Conservation (phyloP, 192 early-diverging fungal genomes). For the Backusella australiensis region DNA sequence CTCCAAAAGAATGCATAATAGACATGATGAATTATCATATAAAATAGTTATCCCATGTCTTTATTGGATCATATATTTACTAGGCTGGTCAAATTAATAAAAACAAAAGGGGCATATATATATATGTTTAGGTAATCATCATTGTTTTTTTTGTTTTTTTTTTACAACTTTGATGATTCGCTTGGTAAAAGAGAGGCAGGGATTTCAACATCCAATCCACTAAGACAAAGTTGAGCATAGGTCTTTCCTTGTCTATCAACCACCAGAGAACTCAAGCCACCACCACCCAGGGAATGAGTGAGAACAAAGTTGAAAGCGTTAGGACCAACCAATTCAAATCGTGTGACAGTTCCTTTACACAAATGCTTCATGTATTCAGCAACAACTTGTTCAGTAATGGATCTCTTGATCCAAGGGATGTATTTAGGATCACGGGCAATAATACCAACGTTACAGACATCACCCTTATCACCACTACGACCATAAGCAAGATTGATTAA, state of each 20-base stretch:
- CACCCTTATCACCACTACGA: slow-evolving; percentile 66
- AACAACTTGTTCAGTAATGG: slow-evolving; percentile 50
- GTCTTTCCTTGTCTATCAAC: slow-evolving; percentile 69
- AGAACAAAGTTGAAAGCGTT: slow-evolving; percentile 63
- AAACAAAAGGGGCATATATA: background rate
- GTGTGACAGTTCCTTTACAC: slow-evolving; percentile 54
- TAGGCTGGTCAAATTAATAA: background rate
- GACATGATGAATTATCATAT: background rate
- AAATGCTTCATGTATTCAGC: slow-evolving; percentile 57
- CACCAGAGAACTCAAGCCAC: slow-evolving; percentile 56
- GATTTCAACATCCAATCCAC: slow-evolving; percentile 47
- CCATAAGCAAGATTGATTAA: slow-evolving; percentile 59
- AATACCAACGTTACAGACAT: slow-evolving; percentile 60
- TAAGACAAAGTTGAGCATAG: slow-evolving; percentile 61
- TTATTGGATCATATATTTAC: background rate
- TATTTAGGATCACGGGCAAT: slow-evolving; percentile 58
- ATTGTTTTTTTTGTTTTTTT: background rate
- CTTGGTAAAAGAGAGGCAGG: slow-evolving; percentile 30
- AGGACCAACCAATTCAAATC: slow-evolving; percentile 58
- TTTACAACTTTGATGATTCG: slow-evolving; percentile 15
- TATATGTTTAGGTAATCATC: background rate
- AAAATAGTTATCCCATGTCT: background rate
- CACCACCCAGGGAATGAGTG: slow-evolving; percentile 59
- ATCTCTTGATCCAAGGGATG: slow-evolving; percentile 50
- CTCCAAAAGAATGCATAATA: too few species aligned